Evolutionary conservation across 2,329 filamentous ascomycete genomes (phyloP), one percentile per base, ranked within the genome.

Genomic region (Fusarium sp.): DNA sequence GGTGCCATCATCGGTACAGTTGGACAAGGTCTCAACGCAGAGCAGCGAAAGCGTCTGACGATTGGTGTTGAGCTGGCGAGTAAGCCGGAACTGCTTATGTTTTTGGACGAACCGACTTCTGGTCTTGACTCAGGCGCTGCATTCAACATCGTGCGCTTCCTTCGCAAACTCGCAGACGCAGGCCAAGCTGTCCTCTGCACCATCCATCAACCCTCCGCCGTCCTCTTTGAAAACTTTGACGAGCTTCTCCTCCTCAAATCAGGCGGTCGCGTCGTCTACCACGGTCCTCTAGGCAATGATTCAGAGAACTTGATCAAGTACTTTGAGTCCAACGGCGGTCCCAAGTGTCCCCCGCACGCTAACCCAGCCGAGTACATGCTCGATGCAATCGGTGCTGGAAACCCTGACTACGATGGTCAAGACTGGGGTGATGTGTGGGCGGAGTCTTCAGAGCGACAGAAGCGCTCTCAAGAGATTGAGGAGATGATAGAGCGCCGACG

Each of bases 391-490:
- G 90, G 91, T 11, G 90, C 90, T 14, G 90, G 90, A 11, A 87
- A 90, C 59, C 90, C 90, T 15, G 88, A 90, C 63, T 88, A 90
- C 56, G 83, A 85, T 12, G 88, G 88, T 2, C 84, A 90, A 65
- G 89, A 93, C 75, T 93, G 90, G 90, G 86, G 83, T 4, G 86
- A 91, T 39, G 85, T 89, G 1, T 93, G 91, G 91, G 83, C 82
- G 5, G 77, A 84, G 4, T 91, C 89, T 0, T 78, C 83, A 0
- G 85, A 91, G 64, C 84, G 85, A 41, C 79, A 85, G 24, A 76
- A 81, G 8, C 84, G 87, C 14, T 81, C 82, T 1, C 78, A 80
- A 5, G 88, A 92, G 42, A 88, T 92, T 24, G 82, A 87, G 9
- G 80, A 84, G 9, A 85, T 91, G 70, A 84, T 89, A 38, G 75